A percentile compares a stretch with the other conserved stretches of the same genome.
Evolutionary conservation across 345 rosid species (phyloP).

Genomic region (Populus davidiana): DNA sequence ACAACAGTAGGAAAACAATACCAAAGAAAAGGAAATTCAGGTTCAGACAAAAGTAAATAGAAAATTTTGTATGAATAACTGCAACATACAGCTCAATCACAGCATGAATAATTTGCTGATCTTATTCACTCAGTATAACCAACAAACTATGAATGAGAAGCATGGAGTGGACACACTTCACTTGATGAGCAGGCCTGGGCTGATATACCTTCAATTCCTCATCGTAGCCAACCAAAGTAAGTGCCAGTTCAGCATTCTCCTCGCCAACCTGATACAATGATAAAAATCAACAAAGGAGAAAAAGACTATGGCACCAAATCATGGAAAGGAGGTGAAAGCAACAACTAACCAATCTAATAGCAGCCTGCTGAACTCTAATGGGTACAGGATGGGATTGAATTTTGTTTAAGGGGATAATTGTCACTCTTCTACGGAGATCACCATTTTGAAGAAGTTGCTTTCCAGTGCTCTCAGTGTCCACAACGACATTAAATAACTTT

Average conservation of each 20-base stretch:
- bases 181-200: background rate
- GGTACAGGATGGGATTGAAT: constrained; percentile 57
- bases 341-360: constrained; percentile 66
- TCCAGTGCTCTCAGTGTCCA: constrained; percentile 88
- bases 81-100: background rate
- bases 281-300: constrained; percentile 2
- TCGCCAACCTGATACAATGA: constrained; percentile 64
- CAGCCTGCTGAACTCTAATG: constrained; percentile 66
- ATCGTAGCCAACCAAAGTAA: constrained; percentile 81
- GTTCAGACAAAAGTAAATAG: background rate
- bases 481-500: constrained; percentile 81
- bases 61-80: background rate
- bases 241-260: constrained; percentile 87
- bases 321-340: constrained; percentile 8
- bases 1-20: constrained; percentile 8
- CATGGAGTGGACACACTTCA: background rate
- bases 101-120: background rate
- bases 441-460: constrained; percentile 94
- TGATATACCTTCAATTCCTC: constrained; percentile 63
- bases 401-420: constrained; percentile 90
- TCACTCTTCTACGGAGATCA: constrained; percentile 82
- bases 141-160: background rate
- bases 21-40: background rate
- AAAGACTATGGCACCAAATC: background rate
- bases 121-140: background rate